Conservation (phyloP, 805 yeast genomes). For the Metschnikowia similis region DNA sequence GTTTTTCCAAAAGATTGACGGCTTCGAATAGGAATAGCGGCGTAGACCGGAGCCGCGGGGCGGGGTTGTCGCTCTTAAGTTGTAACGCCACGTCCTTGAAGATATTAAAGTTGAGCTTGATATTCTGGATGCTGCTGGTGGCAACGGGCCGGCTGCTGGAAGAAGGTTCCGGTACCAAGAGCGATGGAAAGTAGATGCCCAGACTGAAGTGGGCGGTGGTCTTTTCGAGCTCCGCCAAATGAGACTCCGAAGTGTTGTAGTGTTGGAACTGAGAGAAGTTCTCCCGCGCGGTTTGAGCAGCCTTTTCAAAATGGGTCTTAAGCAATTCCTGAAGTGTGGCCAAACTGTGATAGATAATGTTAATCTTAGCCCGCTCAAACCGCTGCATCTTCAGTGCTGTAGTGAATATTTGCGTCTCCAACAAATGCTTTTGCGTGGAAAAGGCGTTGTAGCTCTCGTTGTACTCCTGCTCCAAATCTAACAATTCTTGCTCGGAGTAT, state of each 20-base stretch:
- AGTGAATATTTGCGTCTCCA: slow-evolving; percentile 27
- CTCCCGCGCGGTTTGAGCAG: background rate
- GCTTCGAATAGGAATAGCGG: slow-evolving; percentile 28
- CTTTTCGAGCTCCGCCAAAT: slow-evolving; percentile 15
- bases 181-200: slow-evolving; percentile 39
- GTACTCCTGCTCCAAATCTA: slow-evolving; percentile 28
- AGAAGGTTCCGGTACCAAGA: slow-evolving; percentile 26
- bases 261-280: slow-evolving; percentile 1
- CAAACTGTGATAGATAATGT: slow-evolving; percentile 29
- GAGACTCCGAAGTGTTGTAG: background rate
- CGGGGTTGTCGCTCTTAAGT: slow-evolving; percentile 10
- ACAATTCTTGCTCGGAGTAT: slow-evolving; percentile 23
- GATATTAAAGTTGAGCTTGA: slow-evolving; percentile 34
- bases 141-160: background rate
- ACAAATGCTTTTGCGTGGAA: slow-evolving; percentile 26
- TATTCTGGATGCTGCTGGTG: slow-evolving; percentile 29
- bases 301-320: slow-evolving; percentile 8
- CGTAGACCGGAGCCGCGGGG: slow-evolving; percentile 25
- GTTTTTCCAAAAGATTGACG: slow-evolving; percentile 17
- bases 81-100: slow-evolving; percentile 41
- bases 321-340: slow-evolving; percentile 31
- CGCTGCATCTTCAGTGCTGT: slow-evolving; percentile 24
- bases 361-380: slow-evolving; percentile 34
- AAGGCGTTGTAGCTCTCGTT: slow-evolving; percentile 31
- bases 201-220: slow-evolving; percentile 26